Evolutionary conservation across 1,284 basidiomycete species (phyloP).

Genomic region (Boletus smithii): DNA sequence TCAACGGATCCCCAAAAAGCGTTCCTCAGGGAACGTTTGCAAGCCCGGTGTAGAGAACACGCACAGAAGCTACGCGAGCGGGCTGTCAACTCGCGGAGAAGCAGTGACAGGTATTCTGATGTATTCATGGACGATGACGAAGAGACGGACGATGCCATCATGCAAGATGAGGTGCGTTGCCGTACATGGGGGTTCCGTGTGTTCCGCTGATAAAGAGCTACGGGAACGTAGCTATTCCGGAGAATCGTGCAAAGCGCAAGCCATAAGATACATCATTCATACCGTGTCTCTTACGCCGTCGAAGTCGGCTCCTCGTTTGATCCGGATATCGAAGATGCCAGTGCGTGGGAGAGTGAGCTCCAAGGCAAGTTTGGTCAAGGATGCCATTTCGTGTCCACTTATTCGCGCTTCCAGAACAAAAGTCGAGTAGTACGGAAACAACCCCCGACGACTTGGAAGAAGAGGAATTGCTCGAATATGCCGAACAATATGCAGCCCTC

Average conservation of each 20-base stretch:
- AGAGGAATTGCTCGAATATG: constrained; percentile 58
- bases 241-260: constrained; percentile 56
- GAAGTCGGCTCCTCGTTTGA: constrained; percentile 74
- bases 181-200: not conserved
- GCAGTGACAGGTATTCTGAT: constrained; percentile 46
- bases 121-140: constrained; percentile 53
- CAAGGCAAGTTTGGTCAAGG: constrained; percentile 30
- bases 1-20: constrained; percentile 41
- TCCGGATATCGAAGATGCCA: constrained; percentile 61
- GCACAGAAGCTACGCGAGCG: constrained; percentile 52
- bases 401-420: constrained; percentile 7
- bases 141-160: constrained; percentile 42
- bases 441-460: constrained; percentile 49
- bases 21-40: constrained; percentile 60
- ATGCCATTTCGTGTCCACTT: not conserved
- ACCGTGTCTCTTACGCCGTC: constrained; percentile 56
- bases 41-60: constrained; percentile 56
- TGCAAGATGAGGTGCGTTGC: constrained; percentile 58
- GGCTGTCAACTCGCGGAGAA: constrained; percentile 42
- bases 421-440: constrained; percentile 18
- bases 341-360: constrained; percentile 55
- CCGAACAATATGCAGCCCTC: constrained; percentile 48
- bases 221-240: constrained; percentile 50
- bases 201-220: constrained; percentile 3
- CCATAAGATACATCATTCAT: constrained; percentile 47